Evolutionary conservation across 2,329 filamentous ascomycete genomes (phyloP), one percentile per base, ranked within the genome.

Genomic region (Penicillium fuscoglaucum): DNA sequence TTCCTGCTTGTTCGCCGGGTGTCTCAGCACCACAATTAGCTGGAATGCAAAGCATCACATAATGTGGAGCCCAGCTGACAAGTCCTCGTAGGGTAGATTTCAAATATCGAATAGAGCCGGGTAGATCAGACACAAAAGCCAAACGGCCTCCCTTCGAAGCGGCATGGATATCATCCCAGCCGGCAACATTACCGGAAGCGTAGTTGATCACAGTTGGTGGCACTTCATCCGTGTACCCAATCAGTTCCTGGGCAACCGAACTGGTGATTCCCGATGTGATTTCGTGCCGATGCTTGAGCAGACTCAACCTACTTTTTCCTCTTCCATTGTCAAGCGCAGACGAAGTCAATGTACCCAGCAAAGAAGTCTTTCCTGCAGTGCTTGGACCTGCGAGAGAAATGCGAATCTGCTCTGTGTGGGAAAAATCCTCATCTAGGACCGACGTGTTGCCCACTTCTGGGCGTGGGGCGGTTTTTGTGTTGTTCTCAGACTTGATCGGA

Each of bases 21-120:
- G 58, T 77, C 46, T 88, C 85, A 12, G 83, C 80, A 24, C 65
- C 68, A 62, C 89, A 89, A 68, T 95, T 90, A 37, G 91, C 91
- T 47, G 91, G 87, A 61, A 98, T 86, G 66, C 96, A 97, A 2
- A 98, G 82, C 24, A 96, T 75, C 1, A 90, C 92, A 88, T 95
- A 99, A 72, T 98, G 92, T 9, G 95, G 95, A 39, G 90, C 90
- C 93, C 95, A 98, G 46, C 93, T 95, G 62, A 99, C 84, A n/a
- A 99, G 80, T 0, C 93, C 92, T 59, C 93, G 86, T 53, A 98
- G 81, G 2, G 91, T 93, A 6, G 93, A 98, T 56, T 95, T 87
- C 48, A 92, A 85, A 74, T 95, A 99, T 45, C 92, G 87, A 39
- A 93, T 89, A 63, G 96, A 90, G 0, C 95, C 95, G 17, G 93